phyloP scores from a whole-genome alignment of 495 filamentous ascomycete genomes.

The Podospora pseudopauciseta region DNA sequence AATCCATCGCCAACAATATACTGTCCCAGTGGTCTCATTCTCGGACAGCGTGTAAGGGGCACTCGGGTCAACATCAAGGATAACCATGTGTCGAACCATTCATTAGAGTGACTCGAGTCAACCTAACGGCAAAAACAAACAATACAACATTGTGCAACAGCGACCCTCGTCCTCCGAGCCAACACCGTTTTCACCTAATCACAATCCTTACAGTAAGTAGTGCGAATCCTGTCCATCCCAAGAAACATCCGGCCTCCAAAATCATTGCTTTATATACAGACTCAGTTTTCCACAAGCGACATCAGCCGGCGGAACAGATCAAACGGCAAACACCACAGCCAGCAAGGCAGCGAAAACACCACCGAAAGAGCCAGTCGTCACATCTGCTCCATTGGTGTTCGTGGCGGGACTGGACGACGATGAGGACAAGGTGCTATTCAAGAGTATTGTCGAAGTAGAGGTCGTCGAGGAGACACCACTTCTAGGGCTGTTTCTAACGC shows the following conservation, averaged over 20 bases:
- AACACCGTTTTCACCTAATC: not conserved
- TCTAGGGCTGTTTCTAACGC: not conserved
- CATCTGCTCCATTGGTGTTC: slow-evolving; percentile 20
- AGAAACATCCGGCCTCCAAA: slow-evolving; percentile 1
- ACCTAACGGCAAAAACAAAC: not conserved
- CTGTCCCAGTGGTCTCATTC: not conserved
- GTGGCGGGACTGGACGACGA: slow-evolving; percentile 20
- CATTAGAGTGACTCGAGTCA: not conserved
- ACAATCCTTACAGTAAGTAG: not conserved
- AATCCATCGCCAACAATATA: too few relatives aligned
- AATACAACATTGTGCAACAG: not conserved
- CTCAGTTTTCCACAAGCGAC: not conserved
- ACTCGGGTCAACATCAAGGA: not conserved
- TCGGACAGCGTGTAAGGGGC: not conserved
- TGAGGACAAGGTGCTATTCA: slow-evolving; percentile 3
- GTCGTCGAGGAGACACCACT: not conserved
- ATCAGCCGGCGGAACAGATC: not conserved
- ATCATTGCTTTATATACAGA: not conserved
- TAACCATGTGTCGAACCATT: not conserved
- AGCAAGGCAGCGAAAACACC: slow-evolving; percentile 32
- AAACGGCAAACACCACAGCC: slow-evolving; percentile 24
- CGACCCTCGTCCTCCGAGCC: not conserved
- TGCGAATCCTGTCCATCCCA: not conserved
- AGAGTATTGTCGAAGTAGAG: not conserved
- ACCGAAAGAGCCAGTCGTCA: slow-evolving; percentile 23